Conservation (phyloP, 2,329 filamentous ascomycete species). For the Alternaria viburni region DNA sequence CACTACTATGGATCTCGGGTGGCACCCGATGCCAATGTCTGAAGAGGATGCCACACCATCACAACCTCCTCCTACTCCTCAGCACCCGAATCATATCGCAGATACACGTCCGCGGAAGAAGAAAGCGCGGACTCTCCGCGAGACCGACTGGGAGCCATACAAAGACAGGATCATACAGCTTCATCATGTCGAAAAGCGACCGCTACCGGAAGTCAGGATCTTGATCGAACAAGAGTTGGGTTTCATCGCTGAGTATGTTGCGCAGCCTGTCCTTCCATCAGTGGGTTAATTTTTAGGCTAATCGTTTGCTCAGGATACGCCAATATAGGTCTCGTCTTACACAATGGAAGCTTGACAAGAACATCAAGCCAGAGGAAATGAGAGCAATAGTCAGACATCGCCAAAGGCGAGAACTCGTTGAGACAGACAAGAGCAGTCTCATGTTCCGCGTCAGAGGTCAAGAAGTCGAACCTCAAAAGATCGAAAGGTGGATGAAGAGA, state of each 20-base stretch:
- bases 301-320: background rate
- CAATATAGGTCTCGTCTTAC: background rate
- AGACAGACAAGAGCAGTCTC: slow-evolving; percentile 3
- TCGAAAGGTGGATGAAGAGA: background rate
- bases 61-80: background rate
- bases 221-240: background rate
- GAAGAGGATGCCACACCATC: background rate
- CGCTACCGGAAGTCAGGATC: background rate
- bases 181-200: accelerated
- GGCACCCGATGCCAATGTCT: background rate
- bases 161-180: background rate
- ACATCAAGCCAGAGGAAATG: slow-evolving; percentile 30
- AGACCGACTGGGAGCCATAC: background rate
- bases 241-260: background rate
- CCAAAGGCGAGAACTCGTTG: slow-evolving; percentile 25
- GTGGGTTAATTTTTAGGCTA: too few species aligned
- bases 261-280: too few species aligned
- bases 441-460: background rate
- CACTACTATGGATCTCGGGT: background rate
- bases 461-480: background rate
- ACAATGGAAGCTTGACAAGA: slow-evolving; percentile 27
- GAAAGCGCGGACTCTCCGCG: background rate
- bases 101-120: background rate
- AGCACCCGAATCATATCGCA: background rate
- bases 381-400: slow-evolving; percentile 27